These are phyloP conservation scores for Amylocystis lapponica DNA, from an alignment of 768 basidiomycete genomes.

Conservation along the genomic window DNA sequence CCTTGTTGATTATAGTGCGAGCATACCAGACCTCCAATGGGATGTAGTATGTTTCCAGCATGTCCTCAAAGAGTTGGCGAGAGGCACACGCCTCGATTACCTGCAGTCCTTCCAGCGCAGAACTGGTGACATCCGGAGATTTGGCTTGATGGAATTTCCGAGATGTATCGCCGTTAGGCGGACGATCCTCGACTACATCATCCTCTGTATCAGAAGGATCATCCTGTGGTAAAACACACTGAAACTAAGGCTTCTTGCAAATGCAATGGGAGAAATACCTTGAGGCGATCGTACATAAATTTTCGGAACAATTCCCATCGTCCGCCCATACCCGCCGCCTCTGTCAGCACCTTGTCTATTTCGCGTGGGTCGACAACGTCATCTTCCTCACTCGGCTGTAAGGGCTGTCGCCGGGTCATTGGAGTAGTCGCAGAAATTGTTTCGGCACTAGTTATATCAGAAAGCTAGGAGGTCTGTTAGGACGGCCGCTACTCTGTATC, in stretches of 20 bases:
- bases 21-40: slow-evolving; percentile 93
- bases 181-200: slow-evolving; percentile 3
- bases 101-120: slow-evolving; percentile 11
- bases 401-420: slow-evolving; percentile 16
- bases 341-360: slow-evolving; percentile 85
- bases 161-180: too few relatives aligned
- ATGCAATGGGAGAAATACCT: slow-evolving; percentile 50
- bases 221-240: slow-evolving; percentile 13
- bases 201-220: slow-evolving; percentile 11
- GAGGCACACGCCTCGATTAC: slow-evolving; percentile 48
- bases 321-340: slow-evolving; percentile 84
- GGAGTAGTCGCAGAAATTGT: slow-evolving; percentile 30
- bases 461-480: slow-evolving; percentile 3
- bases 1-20: slow-evolving; percentile 83
- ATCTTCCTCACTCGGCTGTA: slow-evolving; percentile 34
- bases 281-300: slow-evolving; percentile 73
- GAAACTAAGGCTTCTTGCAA: neutral
- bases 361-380: slow-evolving; percentile 76
- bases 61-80: slow-evolving; percentile 53
- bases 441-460: slow-evolving; percentile 5
- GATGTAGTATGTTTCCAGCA: slow-evolving; percentile 72
- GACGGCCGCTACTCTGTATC: neutral
- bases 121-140: too few relatives aligned
- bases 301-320: slow-evolving; percentile 89
- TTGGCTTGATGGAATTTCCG: too few relatives aligned